These are phyloP conservation scores for Rhizoctonia solani DNA, from an alignment of 1,284 basidiomycete species.

Conservation along the genomic window DNA sequence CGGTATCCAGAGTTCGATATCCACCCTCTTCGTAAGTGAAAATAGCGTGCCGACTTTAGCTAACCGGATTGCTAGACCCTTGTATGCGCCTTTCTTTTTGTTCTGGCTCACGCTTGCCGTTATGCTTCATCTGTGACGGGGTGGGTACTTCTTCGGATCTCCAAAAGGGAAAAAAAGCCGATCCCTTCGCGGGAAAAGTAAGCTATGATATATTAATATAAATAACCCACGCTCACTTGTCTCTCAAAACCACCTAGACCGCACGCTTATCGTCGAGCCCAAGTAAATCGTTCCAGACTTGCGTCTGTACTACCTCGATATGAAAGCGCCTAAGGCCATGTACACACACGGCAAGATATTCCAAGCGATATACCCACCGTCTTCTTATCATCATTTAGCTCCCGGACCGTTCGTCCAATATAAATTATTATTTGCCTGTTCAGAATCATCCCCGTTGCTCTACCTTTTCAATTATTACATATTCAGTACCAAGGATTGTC, in stretches of 20 bases:
- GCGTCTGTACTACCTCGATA: neutral
- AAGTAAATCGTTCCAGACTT: neutral
- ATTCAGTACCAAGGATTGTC: no score
- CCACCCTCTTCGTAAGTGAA: conserved; percentile 1
- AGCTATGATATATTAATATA: no score
- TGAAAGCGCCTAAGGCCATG: neutral
- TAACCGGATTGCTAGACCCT: conserved; percentile 5
- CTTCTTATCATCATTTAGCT: no score
- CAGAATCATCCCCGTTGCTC: no score
- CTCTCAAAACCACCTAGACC: neutral
- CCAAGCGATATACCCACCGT: no score
- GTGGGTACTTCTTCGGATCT: neutral
- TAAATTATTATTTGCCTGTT: no score
- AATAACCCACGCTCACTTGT: neutral
- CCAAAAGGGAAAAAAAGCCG: neutral
- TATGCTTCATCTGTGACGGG: neutral
- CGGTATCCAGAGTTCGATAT: conserved; percentile 12
- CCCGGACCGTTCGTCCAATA: no score
- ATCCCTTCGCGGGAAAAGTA: no score
- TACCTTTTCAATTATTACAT: no score
- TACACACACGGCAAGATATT: no score
- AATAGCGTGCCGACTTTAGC: neutral
- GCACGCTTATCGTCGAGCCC: neutral
- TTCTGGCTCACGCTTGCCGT: neutral
- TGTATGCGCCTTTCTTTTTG: conserved; percentile 9